Conservation (phyloP, 768 basidiomycete genomes). For the Cystofilobasidium capitatum region DNA sequence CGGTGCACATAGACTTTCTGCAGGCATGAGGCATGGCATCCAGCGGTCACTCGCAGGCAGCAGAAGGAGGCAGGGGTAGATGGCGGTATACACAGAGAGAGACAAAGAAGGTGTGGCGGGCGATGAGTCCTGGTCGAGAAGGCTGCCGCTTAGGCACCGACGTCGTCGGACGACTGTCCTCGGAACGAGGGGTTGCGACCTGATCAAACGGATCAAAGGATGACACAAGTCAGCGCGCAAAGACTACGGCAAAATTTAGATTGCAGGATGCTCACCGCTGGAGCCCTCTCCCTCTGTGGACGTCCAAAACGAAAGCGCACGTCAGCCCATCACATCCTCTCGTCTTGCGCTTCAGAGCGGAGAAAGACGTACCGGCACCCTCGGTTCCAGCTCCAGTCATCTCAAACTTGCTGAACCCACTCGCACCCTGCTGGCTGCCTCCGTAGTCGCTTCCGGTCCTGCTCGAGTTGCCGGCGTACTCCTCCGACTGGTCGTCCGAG, state of each 20-base stretch:
- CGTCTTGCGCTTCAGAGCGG: background rate
- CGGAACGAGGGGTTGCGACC: conserved; percentile 1
- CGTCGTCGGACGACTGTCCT: conserved; percentile 3
- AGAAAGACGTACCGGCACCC: background rate
- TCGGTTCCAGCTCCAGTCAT: background rate
- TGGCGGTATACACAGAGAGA: no score
- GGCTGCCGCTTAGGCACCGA: background rate
- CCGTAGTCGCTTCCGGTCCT: background rate
- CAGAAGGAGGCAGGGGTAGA: no score
- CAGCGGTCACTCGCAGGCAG: no score
- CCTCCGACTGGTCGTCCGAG: background rate
- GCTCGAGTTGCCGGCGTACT: background rate
- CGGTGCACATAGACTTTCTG: no score
- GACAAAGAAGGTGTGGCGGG: no score
- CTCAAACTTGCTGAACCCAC: background rate
- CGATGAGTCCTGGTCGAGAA: no score
- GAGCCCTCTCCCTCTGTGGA: background rate
- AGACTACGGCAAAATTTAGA: background rate
- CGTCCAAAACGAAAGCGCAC: no score
- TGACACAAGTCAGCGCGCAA: background rate
- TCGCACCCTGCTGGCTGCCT: background rate
- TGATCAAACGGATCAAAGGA: background rate
- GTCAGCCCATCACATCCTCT: background rate
- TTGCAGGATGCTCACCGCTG: background rate
- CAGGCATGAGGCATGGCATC: no score